Percentiles rank a stretch among this genome's conserved stretches.
Conservation (phyloP, 2,329 filamentous ascomycete species). For the Celoporthe dispersa region DNA sequence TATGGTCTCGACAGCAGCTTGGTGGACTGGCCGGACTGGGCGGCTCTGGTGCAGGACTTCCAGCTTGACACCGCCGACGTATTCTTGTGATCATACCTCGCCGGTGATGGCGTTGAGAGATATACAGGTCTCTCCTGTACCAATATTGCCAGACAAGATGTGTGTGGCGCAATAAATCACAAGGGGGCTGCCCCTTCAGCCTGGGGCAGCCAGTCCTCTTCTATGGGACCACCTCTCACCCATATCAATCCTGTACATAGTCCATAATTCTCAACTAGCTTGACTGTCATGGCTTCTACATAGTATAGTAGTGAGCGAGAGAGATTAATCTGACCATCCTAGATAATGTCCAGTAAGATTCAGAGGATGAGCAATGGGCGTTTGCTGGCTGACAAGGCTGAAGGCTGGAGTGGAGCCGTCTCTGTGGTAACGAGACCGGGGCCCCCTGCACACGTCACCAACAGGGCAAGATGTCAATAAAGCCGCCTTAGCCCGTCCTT, state of each 20-base stretch:
- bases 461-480: slow-evolving; percentile 40
- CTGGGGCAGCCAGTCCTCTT: too few species aligned
- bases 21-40: slow-evolving; percentile 14
- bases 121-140: background rate
- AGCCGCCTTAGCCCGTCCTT: slow-evolving; percentile 12
- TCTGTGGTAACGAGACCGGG: slow-evolving; percentile 33
- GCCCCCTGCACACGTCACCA: slow-evolving; percentile 23
- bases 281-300: too few species aligned
- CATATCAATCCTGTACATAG: too few species aligned
- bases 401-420: slow-evolving; percentile 19
- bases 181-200: background rate
- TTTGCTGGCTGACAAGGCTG: background rate
- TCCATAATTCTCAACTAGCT: too few species aligned
- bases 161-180: background rate
- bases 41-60: slow-evolving; percentile 15
- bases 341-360: too few species aligned
- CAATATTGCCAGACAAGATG: background rate
- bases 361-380: background rate
- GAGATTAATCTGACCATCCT: too few species aligned
- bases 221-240: too few species aligned
- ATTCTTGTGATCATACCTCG: slow-evolving; percentile 10
- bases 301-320: too few species aligned
- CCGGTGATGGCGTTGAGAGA: background rate
- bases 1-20: slow-evolving; percentile 7
- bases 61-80: slow-evolving; percentile 14